Conservation (phyloP, 2,329 filamentous ascomycete species). For the Sordariomycetes sp. region DNA sequence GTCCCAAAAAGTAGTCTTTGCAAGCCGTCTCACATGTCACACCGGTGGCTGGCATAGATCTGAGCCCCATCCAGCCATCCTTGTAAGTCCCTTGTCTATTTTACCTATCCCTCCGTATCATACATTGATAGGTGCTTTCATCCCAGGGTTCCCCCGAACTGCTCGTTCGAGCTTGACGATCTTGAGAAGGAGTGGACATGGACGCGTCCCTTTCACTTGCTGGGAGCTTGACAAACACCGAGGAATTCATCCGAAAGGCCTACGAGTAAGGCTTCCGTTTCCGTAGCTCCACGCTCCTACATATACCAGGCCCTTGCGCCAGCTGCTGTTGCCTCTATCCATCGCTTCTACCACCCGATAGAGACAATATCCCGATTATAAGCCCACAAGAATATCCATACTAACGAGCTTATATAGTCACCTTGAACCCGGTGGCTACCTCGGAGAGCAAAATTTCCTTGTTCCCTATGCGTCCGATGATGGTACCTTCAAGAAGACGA, state of each 20-base stretch:
- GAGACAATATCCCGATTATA: not conserved
- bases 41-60: no score
- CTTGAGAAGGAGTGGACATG: conserved; percentile 13
- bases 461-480: conserved; percentile 8
- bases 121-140: not conserved
- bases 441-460: conserved; percentile 11
- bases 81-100: conserved; percentile 12
- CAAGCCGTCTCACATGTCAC: no score
- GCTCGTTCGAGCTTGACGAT: conserved; percentile 12
- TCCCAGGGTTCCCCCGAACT: conserved; percentile 13
- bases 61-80: no score
- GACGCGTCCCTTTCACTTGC: conserved; percentile 11
- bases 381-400: no score
- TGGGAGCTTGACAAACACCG: conserved; percentile 13
- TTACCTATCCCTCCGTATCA: not conserved
- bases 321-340: no score
- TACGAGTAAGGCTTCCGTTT: conserved; percentile 11
- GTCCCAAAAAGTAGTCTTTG: not conserved
- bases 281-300: no score
- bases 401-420: not conserved
- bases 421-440: conserved; percentile 11
- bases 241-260: conserved; percentile 20
- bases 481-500: conserved; percentile 5
- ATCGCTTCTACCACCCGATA: no score
- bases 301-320: no score